Conservation (phyloP, 208 protist species). For the Leishmania gerbilli region DNA sequence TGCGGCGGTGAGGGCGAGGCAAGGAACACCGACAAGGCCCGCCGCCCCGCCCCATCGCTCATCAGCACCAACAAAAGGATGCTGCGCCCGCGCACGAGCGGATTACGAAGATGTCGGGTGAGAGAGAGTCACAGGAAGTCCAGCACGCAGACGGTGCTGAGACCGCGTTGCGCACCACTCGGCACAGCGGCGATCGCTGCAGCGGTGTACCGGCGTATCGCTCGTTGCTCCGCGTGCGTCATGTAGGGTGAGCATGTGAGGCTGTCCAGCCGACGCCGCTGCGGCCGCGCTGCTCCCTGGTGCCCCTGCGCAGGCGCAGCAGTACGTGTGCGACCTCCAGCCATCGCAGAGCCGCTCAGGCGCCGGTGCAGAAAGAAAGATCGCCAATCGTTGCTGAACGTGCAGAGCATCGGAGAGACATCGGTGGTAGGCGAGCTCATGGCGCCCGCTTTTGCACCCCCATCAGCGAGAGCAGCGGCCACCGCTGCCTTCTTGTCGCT, state of each 20-base stretch:
- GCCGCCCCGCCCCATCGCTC: background rate
- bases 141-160: slow-evolving; percentile 1
- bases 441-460: too few relatives aligned
- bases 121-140: slow-evolving; percentile 3
- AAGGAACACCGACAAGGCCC: background rate
- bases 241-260: background rate
- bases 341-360: background rate
- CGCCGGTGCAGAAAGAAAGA: background rate
- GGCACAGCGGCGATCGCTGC: background rate
- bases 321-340: background rate
- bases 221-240: slow-evolving; percentile 11
- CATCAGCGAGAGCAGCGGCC: background rate
- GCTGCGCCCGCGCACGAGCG: background rate
- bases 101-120: background rate
- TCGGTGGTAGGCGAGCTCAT: background rate
- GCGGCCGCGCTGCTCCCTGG: background rate
- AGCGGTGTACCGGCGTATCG: background rate
- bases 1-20: background rate
- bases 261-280: background rate
- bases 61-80: background rate
- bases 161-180: background rate
- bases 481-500: background rate
- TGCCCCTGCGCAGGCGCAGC: background rate
- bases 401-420: background rate
- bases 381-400: slow-evolving; percentile 7